Conservation (phyloP, 495 filamentous ascomycete genomes). For the Aspergillus sclerotioniger region DNA sequence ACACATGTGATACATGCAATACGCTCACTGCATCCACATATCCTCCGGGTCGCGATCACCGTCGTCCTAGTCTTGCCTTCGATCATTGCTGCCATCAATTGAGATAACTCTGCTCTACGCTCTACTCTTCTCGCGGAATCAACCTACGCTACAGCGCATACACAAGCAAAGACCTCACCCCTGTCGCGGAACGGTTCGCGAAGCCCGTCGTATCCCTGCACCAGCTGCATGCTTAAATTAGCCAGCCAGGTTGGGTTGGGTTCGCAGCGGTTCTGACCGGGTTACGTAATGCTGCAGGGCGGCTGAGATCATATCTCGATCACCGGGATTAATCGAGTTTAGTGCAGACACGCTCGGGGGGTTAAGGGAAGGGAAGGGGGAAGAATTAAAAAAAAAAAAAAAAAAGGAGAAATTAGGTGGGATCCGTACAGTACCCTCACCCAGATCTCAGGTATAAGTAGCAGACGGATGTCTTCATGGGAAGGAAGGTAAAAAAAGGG, state of each 20-base stretch:
- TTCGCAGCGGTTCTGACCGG: not conserved
- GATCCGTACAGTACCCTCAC: not conserved
- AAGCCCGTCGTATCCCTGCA: not conserved
- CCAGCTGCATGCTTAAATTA: conserved; percentile 8
- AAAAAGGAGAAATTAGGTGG: not conserved
- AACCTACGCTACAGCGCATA: not conserved
- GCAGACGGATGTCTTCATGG: conserved; percentile 1
- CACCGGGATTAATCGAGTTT: not conserved
- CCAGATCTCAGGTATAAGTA: conserved; percentile 1
- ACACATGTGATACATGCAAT: not conserved
- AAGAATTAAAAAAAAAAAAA: conserved; percentile 1
- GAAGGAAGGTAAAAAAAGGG: not conserved
- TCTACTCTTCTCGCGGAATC: not conserved
- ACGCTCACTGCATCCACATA: not conserved
- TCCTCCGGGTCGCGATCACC: no score
- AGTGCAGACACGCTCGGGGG: not conserved
- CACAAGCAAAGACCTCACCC: not conserved
- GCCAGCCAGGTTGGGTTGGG: not conserved
- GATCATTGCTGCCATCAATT: no score
- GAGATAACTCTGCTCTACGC: no score
- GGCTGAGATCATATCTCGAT: conserved; percentile 14
- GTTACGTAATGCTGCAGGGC: conserved; percentile 16
- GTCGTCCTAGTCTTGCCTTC: no score
- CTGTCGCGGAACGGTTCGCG: not conserved
- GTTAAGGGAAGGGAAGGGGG: not conserved